Base-by-base conservation (phyloP, 106 monocot species). In the Narthecium ossifragum region DNA sequence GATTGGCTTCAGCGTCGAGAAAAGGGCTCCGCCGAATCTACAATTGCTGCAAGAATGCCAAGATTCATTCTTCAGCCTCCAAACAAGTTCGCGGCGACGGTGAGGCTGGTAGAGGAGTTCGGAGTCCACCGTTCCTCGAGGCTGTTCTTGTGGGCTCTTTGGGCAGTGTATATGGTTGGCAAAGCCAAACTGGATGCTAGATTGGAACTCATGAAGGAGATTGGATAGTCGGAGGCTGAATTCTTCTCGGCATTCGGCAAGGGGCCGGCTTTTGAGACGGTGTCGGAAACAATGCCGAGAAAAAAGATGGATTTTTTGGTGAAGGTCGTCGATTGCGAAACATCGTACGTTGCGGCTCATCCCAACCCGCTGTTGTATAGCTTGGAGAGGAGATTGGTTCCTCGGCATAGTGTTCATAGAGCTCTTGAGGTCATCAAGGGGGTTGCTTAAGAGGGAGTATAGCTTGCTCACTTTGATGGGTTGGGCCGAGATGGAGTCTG, bases 351-450 rank as follows among this genome's bases (percentile, higher is more conserved):
- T 22, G 32, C 50, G 4, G 2, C 0, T 25, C 34, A 32, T 6
- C 75, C 75, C 0, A 22, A 26, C 15, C 59, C 70, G 31, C 24
- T 75, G 15, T 34, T 10, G 26, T 70, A 15, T 26, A 75, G 69
- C 38, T 55, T 75, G 63, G 30, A 37, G 28, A 36, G 33, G 40
- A 52, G 49, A 20, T 20, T 68, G 13, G 50, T 54, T 46, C 63
- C 63, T 34, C 39, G 71, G 10, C 18, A 22, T 28, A 34, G 25
- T 18, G 39, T 65, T n/a, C 8, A 27, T 47, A 24, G n/a, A 62
- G 21, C 6, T 62, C 18, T n/a, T 63, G 54, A 63, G 36, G n/a
- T n/a, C n/a, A 14, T 34, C 54, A 12, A 62, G 17, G 11, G 63
- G 33, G 5, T 5, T 59, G 26, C 6, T 11, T 45, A 10, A 12